These are phyloP conservation scores for Lentinula detonsa DNA, from an alignment of 768 basidiomycete species.

Conservation along the genomic window DNA sequence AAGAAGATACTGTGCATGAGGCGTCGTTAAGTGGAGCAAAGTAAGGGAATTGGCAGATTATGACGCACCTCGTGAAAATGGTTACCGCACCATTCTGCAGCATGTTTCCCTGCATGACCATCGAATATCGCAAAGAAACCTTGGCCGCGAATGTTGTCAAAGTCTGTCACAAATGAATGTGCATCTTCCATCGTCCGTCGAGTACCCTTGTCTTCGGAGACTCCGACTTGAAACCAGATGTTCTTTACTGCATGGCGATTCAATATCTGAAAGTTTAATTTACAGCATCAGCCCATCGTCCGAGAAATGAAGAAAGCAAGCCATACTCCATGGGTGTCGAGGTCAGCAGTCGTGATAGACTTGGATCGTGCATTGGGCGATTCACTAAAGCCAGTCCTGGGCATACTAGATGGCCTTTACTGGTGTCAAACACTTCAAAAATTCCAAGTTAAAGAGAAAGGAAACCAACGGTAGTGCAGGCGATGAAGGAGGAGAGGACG, in stretches of 20 bases:
- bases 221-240: conserved; percentile 61
- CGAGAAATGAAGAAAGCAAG: neutral
- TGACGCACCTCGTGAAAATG: conserved; percentile 84
- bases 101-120: conserved; percentile 97
- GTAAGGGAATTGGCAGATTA: conserved; percentile 1
- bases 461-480: neutral
- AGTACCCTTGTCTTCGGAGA: conserved; percentile 82
- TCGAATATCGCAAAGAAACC: conserved; percentile 99
- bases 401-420: conserved; percentile 18
- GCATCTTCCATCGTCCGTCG: conserved; percentile 96
- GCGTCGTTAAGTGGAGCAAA: conserved; percentile 5
- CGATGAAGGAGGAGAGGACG: neutral
- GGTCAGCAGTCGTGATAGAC: conserved; percentile 71
- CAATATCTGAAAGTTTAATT: conserved; percentile 41
- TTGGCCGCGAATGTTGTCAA: conserved; percentile 84
- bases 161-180: conserved; percentile 95
- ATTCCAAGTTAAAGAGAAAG: neutral
- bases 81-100: conserved; percentile 97
- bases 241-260: conserved; percentile 72
- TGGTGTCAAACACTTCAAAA: neutral
- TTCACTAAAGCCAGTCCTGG: conserved; percentile 38
- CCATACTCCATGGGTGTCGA: conserved; percentile 73
- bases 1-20: conserved; percentile 6
- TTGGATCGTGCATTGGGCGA: conserved; percentile 78
- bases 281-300: neutral